These are phyloP conservation scores for Suillus americanus DNA, from an alignment of 768 basidiomycete species.

Conservation along the genomic window DNA sequence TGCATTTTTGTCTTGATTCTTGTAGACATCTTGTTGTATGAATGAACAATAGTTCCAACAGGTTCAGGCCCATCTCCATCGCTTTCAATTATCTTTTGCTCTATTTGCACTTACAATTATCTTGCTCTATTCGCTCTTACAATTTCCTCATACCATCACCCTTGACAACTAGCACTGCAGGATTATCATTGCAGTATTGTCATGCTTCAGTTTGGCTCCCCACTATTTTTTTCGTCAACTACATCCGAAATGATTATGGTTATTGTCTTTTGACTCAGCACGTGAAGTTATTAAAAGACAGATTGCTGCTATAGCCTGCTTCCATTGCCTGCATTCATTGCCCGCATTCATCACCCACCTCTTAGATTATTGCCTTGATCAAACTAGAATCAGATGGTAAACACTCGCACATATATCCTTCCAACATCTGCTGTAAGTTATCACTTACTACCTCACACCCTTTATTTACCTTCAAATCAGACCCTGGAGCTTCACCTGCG, in stretches of 20 bases:
- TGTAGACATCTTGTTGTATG: neutral
- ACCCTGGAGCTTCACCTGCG: constrained; percentile 2
- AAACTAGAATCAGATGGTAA: neutral
- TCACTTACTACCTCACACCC: neutral
- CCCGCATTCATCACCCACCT: too few relatives aligned
- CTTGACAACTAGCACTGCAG: neutral
- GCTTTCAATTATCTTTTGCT: neutral
- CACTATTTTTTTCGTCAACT: neutral
- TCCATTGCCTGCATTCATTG: neutral
- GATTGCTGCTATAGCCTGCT: neutral
- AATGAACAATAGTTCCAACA: neutral
- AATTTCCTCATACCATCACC: neutral
- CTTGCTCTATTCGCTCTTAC: neutral
- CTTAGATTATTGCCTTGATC: too few relatives aligned
- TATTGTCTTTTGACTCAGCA: neutral
- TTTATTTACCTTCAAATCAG: neutral
- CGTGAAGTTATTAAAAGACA: neutral
- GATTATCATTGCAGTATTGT: neutral
- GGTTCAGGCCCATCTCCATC: neutral
- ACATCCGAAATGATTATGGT: neutral
- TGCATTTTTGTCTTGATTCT: neutral
- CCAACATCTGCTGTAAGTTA: neutral
- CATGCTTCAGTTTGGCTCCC: neutral
- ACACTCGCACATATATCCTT: constrained; percentile 3
- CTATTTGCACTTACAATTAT: neutral